A percentile compares a stretch with the other conserved stretches of the same genome.
These are phyloP conservation scores for Aspergillus sergii DNA, from an alignment of 2,329 filamentous ascomycete species.

Conservation along the genomic window DNA sequence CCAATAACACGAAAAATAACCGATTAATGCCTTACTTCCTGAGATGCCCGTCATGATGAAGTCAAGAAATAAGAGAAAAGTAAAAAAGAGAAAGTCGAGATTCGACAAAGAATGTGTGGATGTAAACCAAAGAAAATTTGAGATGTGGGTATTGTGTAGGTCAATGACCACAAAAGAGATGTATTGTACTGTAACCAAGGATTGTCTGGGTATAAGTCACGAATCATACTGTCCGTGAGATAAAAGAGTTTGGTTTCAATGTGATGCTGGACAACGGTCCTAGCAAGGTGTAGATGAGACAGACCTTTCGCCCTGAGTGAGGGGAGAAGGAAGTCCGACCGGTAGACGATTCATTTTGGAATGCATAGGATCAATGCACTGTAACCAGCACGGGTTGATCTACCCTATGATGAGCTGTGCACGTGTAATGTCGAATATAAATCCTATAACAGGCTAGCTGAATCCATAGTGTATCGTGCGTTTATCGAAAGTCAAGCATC, in stretches of 20 bases:
- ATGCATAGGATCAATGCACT: constrained; percentile 6
- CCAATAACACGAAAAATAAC: constrained; percentile 15
- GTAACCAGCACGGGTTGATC: constrained; percentile 5
- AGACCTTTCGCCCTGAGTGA: neutral
- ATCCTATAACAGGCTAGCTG: constrained; percentile 15
- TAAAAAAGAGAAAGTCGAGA: neutral
- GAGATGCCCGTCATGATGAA: constrained; percentile 8
- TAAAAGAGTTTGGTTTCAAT: neutral
- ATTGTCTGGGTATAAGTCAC: neutral
- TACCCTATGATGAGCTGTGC: constrained; percentile 4
- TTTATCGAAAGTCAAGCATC: constrained; percentile 13
- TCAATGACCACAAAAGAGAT: constrained; percentile 6
- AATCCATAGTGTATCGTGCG: constrained; percentile 12
- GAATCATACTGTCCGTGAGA: neutral
- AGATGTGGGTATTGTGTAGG: neutral
- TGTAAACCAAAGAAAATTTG: constrained; percentile 1
- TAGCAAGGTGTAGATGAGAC: neutral
- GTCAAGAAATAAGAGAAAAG: neutral
- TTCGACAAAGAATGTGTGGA: constrained; percentile 11
- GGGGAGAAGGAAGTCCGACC: neutral
- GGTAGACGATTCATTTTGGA: constrained; percentile 8
- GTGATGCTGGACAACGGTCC: neutral
- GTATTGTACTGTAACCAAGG: neutral
- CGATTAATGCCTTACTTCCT: constrained; percentile 14
- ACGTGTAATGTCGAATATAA: constrained; percentile 14